Base-by-base conservation (phyloP, 345 rosid genomes). In the Syzygium aqueum region DNA sequence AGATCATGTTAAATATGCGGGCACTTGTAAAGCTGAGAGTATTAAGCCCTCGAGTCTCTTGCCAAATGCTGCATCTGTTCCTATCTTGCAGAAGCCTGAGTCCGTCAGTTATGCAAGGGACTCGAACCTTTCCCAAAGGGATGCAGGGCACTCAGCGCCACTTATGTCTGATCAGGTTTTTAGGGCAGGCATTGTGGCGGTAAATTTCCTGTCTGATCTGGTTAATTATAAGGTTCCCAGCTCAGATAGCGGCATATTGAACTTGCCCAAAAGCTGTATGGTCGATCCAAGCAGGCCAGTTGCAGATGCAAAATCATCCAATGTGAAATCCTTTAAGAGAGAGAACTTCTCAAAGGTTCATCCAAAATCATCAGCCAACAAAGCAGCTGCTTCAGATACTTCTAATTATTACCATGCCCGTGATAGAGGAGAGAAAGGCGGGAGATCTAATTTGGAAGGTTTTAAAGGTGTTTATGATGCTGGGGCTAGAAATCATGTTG, bases 161-260 rank as follows among this genome's bases (percentile, higher is more conserved):
- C 94, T 92, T 77, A 88, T 94, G 86, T 88, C 96, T 49, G 96
- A 96, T 86, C 98, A 95, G 89, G 89, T 97, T 87, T 85, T 94
- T 86, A 96, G 89, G 87, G 97, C 93, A 9, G 98, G 99, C 87
- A 90, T 96, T 89, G 94, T 92, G 77, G 95, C 96, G 0, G 94
- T 94, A 57, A 90, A 91, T 82, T 90, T 93, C 86, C 84, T 97
- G 22, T 93, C 96, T 5, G 98, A 96, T 90, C 59, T 97, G 85
- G 93, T 95, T 40, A 96, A 92, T 90, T 91, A 87, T 89, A 97
- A 92, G 93, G 85, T 94, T 87, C 96, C 97, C 80, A 78, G 89
- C 43, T 88, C 91, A 57, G 96, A 94, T 90, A 89, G 90, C 73
- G 90, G 90, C 87, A 85, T 87, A 59, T 53, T 51, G 78, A 89